Conservation (phyloP, 1,284 basidiomycete species). For the Cryptococcus maquisensis region DNA sequence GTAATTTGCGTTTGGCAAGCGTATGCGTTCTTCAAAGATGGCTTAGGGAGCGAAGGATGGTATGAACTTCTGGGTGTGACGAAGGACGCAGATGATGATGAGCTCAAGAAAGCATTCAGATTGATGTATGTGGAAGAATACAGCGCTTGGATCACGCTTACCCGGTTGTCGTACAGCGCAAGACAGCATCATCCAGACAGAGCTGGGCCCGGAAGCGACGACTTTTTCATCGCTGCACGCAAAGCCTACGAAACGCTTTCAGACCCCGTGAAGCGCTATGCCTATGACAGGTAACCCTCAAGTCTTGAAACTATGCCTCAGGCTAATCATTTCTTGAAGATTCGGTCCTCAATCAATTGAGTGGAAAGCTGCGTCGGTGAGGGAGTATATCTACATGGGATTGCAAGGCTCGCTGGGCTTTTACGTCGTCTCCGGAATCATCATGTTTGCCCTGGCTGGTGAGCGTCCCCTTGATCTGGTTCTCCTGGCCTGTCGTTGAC, state of each 20-base stretch:
- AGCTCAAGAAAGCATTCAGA: conserved; percentile 67
- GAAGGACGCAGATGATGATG: conserved; percentile 60
- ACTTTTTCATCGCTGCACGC: conserved; percentile 63
- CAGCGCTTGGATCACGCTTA: conserved; percentile 9
- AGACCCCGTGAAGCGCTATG: conserved; percentile 72
- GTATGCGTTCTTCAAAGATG: conserved; percentile 63
- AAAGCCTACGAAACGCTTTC: conserved; percentile 75
- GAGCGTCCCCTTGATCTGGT: not conserved
- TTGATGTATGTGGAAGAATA: conserved; percentile 49
- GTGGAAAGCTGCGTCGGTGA: conserved; percentile 53
- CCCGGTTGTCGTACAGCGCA: conserved; percentile 48
- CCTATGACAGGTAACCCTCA: conserved; percentile 61
- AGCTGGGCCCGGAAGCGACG: conserved; percentile 60
- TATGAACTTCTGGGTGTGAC: conserved; percentile 68
- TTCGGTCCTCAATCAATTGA: conserved; percentile 69
- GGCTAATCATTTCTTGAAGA: conserved; percentile 38
- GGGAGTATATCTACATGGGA: conserved; percentile 67
- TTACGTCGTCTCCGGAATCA: conserved; percentile 61
- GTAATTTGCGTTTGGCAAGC: conserved; percentile 61
- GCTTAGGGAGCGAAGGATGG: conserved; percentile 57
- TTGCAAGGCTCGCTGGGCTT: conserved; percentile 64
- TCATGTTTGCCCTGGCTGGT: conserved; percentile 55
- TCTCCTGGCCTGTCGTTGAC: not conserved
- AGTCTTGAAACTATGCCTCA: conserved; percentile 46
- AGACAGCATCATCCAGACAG: conserved; percentile 73